phyloP scores from a whole-genome alignment of 2,329 filamentous ascomycete species.

The Claviceps lovelessii region DNA sequence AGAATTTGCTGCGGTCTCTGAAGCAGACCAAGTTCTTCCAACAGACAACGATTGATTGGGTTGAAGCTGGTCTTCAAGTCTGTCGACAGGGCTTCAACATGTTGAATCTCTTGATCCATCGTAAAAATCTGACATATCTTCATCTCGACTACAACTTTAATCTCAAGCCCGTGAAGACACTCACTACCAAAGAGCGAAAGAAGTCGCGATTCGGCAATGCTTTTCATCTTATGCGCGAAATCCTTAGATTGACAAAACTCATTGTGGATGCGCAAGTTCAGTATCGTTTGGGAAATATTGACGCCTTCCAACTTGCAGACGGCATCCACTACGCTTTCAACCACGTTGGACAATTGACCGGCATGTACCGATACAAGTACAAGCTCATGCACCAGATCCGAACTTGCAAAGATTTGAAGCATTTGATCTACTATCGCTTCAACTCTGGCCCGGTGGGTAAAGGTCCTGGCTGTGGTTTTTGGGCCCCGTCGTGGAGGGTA shows the following conservation, averaged over 20 bases:
- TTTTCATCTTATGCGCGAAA: slow-evolving; percentile 98
- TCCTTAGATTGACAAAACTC: slow-evolving; percentile 84
- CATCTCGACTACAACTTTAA: slow-evolving; percentile 99
- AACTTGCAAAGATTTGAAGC: slow-evolving; percentile 97
- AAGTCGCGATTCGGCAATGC: slow-evolving; percentile 98
- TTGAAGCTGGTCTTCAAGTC: slow-evolving; percentile 94
- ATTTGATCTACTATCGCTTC: slow-evolving; percentile 97
- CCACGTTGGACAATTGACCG: slow-evolving; percentile 92
- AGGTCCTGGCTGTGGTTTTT: slow-evolving; percentile 95
- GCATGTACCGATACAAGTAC: slow-evolving; percentile 99
- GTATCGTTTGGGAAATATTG: slow-evolving; percentile 92
- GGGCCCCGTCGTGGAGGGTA: slow-evolving; percentile 95
- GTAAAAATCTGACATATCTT: slow-evolving; percentile 95
- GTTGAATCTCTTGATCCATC: slow-evolving; percentile 92
- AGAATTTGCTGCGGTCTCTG: slow-evolving; percentile 74
- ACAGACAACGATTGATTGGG: slow-evolving; percentile 98
- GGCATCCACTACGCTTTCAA: slow-evolving; percentile 99
- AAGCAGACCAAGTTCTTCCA: slow-evolving; percentile 99
- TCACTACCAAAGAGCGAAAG: slow-evolving; percentile 97
- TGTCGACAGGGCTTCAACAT: slow-evolving; percentile 98
- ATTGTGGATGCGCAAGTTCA: slow-evolving; percentile 98
- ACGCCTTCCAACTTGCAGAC: slow-evolving; percentile 95
- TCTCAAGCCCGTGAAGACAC: slow-evolving; percentile 92
- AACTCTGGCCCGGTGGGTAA: slow-evolving; percentile 95
- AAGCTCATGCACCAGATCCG: slow-evolving; percentile 99